Conservation (phyloP, 2,329 filamentous ascomycete species). For the Claviceps fusiformis region DNA sequence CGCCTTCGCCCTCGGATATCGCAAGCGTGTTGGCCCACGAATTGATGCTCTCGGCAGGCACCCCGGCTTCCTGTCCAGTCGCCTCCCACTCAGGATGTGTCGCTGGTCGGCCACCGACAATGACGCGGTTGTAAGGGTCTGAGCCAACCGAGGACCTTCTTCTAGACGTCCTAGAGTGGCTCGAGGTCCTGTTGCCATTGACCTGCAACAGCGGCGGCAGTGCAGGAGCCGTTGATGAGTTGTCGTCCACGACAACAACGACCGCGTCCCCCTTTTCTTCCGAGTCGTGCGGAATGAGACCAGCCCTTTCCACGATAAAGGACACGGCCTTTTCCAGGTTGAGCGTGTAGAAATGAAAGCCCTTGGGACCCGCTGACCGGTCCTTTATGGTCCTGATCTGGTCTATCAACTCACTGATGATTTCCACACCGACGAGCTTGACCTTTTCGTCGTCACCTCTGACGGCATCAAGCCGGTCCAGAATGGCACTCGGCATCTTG, state of each 20-base stretch:
- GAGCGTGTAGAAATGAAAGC: constrained; percentile 95
- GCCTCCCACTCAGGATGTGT: constrained; percentile 56
- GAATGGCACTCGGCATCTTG: constrained; percentile 56
- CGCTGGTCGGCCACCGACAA: constrained; percentile 52
- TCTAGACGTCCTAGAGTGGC: constrained; percentile 31
- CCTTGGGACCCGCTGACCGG: constrained; percentile 47
- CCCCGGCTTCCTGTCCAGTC: constrained; percentile 60
- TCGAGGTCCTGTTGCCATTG: constrained; percentile 32
- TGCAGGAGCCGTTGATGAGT: constrained; percentile 5
- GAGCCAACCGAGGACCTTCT: constrained; percentile 70
- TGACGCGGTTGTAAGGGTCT: constrained; percentile 75
- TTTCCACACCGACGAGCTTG: constrained; percentile 66
- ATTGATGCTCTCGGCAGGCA: constrained; percentile 62
- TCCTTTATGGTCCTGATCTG: constrained; percentile 54
- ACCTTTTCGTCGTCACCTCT: constrained; percentile 71
- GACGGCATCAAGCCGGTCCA: constrained; percentile 57
- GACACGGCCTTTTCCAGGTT: constrained; percentile 94
- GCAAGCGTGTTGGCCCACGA: constrained; percentile 73
- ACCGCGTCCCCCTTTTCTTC: constrained; percentile 29
- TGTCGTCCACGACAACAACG: constrained; percentile 32
- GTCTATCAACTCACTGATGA: constrained; percentile 72
- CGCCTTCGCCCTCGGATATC: constrained; percentile 86
- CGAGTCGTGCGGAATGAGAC: constrained; percentile 58
- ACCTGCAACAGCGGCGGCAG: constrained; percentile 24
- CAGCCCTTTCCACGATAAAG: constrained; percentile 74